A percentile compares a stretch with the other conserved stretches of the same genome.
Evolutionary conservation across 306 rosid species (phyloP).

Genomic region (Hippophae rhamnoides): DNA sequence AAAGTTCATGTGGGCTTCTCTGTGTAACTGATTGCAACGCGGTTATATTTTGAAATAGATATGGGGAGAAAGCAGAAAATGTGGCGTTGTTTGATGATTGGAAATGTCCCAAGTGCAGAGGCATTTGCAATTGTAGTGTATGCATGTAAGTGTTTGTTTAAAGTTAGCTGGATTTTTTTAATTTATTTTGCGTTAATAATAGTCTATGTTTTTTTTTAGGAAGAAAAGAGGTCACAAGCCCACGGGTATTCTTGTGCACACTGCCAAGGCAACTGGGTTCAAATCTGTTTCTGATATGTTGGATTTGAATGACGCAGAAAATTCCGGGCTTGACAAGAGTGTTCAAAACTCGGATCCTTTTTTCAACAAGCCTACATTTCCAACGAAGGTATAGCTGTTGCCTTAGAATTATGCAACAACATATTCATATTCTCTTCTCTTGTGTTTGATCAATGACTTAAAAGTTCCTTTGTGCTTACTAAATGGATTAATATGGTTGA

Average conservation of each 20-base stretch:
- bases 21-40: background rate
- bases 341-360: conserved; percentile 2
- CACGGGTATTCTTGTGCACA: conserved; percentile 39
- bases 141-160: conserved; percentile 46
- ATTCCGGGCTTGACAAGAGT: conserved; percentile 18
- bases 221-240: conserved; percentile 58
- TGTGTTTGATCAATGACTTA: background rate
- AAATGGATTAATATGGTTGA: background rate
- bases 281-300: conserved; percentile 58
- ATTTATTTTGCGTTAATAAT: conserved; percentile 1
- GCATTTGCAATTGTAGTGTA: conserved; percentile 62
- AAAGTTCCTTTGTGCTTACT: background rate
- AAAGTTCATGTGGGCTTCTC: background rate
- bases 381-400: conserved; percentile 22
- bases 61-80: conserved; percentile 56
- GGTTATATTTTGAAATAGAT: conserved; percentile 30
- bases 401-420: background rate
- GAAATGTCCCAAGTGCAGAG: conserved; percentile 74
- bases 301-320: conserved; percentile 11
- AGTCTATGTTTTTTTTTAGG: conserved; percentile 31
- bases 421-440: conserved; percentile 1
- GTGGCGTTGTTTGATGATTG: conserved; percentile 33
- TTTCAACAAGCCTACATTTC: conserved; percentile 8
- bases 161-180: background rate
- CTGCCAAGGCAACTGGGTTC: conserved; percentile 54